Conservation (phyloP, 2,329 filamentous ascomycete species). For the Aspergillus sp. region DNA sequence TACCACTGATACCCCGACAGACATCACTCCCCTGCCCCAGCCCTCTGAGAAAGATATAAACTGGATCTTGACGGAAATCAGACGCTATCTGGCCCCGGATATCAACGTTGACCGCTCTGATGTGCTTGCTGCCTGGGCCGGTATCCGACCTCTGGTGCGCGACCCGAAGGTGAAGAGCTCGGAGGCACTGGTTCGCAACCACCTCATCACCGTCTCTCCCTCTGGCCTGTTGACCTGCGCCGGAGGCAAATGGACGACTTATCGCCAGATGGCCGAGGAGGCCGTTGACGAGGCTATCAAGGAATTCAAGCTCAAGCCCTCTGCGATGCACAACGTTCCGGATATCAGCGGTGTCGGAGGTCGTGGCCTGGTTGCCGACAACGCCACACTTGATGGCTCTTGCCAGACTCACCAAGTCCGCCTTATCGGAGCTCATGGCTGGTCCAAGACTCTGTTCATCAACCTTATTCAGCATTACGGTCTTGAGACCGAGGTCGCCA, state of each 20-base stretch:
- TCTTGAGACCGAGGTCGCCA: slow-evolving; percentile 87
- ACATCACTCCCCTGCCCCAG: slow-evolving; percentile 73
- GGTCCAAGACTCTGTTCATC: slow-evolving; percentile 90
- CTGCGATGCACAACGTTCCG: slow-evolving; percentile 62
- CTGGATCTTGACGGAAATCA: slow-evolving; percentile 85
- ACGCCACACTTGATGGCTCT: slow-evolving; percentile 69
- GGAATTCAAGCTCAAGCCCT: slow-evolving; percentile 66
- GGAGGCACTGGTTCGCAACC: slow-evolving; percentile 84
- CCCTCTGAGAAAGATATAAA: slow-evolving; percentile 83
- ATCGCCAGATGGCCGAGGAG: slow-evolving; percentile 91
- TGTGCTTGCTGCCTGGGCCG: slow-evolving; percentile 88
- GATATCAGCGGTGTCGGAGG: slow-evolving; percentile 73
- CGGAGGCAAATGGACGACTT: slow-evolving; percentile 91
- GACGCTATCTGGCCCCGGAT: slow-evolving; percentile 79
- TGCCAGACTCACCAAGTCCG: slow-evolving; percentile 86
- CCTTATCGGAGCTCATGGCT: slow-evolving; percentile 82
- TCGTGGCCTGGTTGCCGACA: slow-evolving; percentile 71
- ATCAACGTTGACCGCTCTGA: slow-evolving; percentile 84
- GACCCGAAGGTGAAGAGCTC: slow-evolving; percentile 86
- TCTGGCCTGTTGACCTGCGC: slow-evolving; percentile 83
- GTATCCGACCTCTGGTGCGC: slow-evolving; percentile 82
- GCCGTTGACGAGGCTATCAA: slow-evolving; percentile 79
- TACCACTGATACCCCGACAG: slow-evolving; percentile 78
- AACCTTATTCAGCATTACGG: slow-evolving; percentile 93
- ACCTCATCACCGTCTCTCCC: slow-evolving; percentile 77